Conservation (phyloP, 805 yeast species). For the Zygoascus bituminiphila region DNA sequence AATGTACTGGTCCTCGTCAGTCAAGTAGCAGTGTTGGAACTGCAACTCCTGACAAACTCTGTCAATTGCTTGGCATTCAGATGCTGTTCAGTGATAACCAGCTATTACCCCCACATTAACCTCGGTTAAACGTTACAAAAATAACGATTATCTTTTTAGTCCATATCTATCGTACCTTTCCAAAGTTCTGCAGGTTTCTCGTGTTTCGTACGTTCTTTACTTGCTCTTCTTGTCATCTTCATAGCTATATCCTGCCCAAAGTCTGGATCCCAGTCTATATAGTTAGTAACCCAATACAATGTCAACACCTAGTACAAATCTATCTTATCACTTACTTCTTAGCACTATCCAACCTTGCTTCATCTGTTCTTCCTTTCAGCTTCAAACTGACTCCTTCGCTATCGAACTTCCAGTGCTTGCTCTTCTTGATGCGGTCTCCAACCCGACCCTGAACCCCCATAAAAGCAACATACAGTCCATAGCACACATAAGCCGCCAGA, state of each 20-base stretch:
- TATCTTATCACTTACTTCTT: background rate
- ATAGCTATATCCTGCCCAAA: slow-evolving; percentile 2
- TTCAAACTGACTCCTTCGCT: slow-evolving; percentile 11
- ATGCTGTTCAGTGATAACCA: no score
- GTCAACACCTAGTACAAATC: background rate
- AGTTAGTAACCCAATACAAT: background rate
- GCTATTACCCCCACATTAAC: no score
- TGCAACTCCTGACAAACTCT: no score
- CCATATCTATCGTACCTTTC: no score
- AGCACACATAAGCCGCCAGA: slow-evolving; percentile 13
- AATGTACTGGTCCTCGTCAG: no score
- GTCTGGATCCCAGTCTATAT: background rate
- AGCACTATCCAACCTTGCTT: background rate
- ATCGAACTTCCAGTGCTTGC: slow-evolving; percentile 13
- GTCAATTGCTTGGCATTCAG: no score
- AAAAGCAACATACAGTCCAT: slow-evolving; percentile 11
- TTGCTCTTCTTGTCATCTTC: background rate
- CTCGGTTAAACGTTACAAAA: no score
- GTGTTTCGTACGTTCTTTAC: no score
- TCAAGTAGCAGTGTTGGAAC: no score
- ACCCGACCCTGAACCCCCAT: slow-evolving; percentile 7
- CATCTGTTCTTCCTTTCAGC: background rate
- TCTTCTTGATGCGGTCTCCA: slow-evolving; percentile 10
- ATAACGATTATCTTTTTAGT: no score
- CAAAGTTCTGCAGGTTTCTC: no score